Conservation (phyloP, 805 yeast species). For the Lachancea sp. region DNA sequence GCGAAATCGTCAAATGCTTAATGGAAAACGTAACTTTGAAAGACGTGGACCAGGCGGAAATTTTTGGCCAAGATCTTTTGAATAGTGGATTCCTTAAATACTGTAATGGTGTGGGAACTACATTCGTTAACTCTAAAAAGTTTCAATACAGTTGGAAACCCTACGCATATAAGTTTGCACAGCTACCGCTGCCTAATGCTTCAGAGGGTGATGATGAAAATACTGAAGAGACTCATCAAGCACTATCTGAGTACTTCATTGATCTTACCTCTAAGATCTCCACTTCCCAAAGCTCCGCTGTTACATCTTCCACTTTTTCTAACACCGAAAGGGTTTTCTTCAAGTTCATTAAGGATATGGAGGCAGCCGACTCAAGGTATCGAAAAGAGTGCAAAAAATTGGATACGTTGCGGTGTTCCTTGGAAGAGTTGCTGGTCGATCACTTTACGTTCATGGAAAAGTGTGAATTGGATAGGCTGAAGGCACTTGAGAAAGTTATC, state of each 20-base stretch:
- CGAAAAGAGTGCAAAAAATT: constrained; percentile 48
- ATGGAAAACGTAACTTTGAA: constrained; percentile 25
- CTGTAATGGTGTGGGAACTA: constrained; percentile 54
- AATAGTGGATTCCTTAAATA: constrained; percentile 51
- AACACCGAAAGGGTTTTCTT: constrained; percentile 36
- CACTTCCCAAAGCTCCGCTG: background rate
- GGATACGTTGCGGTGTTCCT: constrained; percentile 62
- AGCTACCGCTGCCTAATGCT: constrained; percentile 24
- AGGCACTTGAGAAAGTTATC: constrained; percentile 69
- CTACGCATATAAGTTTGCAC: constrained; percentile 52
- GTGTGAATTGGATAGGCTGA: constrained; percentile 72
- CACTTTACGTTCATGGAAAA: constrained; percentile 72
- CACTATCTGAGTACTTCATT: constrained; percentile 13
- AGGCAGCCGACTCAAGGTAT: constrained; percentile 51
- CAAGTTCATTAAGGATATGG: constrained; percentile 51
- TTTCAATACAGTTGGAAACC: constrained; percentile 79
- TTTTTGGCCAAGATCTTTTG: constrained; percentile 66
- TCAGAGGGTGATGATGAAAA: background rate
- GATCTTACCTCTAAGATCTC: constrained; percentile 13
- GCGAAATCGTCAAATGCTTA: constrained; percentile 30
- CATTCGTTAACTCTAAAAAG: constrained; percentile 70
- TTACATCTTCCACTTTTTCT: constrained; percentile 4
- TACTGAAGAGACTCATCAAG: constrained; percentile 2
- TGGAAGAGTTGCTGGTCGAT: constrained; percentile 68
- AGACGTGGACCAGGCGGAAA: constrained; percentile 55